These are phyloP conservation scores for Scopulariopsis brevicaulis DNA, from an alignment of 2,329 filamentous ascomycete genomes.

Conservation along the genomic window DNA sequence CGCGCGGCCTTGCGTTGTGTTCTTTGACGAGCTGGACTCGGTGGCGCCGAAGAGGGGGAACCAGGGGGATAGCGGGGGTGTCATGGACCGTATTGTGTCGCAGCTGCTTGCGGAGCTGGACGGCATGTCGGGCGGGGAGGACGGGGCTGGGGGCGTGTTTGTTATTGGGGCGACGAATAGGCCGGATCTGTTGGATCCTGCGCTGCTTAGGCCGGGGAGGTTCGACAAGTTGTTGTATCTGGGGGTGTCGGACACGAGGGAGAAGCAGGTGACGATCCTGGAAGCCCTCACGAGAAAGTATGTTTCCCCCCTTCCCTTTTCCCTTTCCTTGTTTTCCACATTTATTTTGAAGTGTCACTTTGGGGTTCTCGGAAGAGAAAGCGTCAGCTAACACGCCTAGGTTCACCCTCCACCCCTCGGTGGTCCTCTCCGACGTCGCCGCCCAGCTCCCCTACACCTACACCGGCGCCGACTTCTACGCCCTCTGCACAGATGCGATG, in stretches of 20 bases:
- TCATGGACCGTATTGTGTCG: constrained; percentile 96
- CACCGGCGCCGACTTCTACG: constrained; percentile 95
- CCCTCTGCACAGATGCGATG: constrained; percentile 95
- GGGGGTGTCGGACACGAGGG: constrained; percentile 90
- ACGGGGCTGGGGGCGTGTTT: constrained; percentile 74
- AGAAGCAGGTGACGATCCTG: constrained; percentile 89
- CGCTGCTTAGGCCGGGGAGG: constrained; percentile 74
- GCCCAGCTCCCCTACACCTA: constrained; percentile 83
- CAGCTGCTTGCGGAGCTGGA: constrained; percentile 92
- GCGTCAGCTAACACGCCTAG: constrained; percentile 27
- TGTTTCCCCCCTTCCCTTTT: constrained; percentile 12
- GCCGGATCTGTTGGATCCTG: constrained; percentile 85
- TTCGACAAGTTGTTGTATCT: constrained; percentile 99
- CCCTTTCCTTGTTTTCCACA: background rate
- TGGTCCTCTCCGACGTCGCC: constrained; percentile 67
- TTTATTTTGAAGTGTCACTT: background rate
- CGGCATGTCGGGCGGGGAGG: constrained; percentile 91
- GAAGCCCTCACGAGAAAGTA: constrained; percentile 92
- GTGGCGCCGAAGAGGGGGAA: constrained; percentile 95
- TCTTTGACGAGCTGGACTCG: constrained; percentile 88
- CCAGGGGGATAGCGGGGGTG: constrained; percentile 91
- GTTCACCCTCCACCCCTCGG: constrained; percentile 70
- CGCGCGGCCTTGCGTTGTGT: constrained; percentile 78
- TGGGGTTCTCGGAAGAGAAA: background rate
- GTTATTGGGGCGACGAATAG: constrained; percentile 95